Evolutionary conservation across 73 alveolate genomes (phyloP), one percentile per base, ranked within the genome.

Genomic region (Symbiodinium pilosum): DNA sequence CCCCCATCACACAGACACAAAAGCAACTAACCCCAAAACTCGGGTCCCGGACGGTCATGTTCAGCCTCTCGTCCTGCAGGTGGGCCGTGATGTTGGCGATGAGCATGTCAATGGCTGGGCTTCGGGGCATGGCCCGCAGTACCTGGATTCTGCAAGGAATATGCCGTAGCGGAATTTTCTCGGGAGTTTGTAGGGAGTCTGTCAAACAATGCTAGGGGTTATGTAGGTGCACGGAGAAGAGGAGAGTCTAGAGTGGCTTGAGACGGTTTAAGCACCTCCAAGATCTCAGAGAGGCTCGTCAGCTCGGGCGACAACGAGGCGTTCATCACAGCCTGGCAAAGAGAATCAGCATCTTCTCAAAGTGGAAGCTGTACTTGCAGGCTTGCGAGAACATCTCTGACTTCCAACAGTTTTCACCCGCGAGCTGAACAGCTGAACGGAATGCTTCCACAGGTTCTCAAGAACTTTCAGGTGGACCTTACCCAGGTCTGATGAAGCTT

Each of bases 31-130:
- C n/a, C n/a, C n/a, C n/a, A n/a, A n/a, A n/a, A n/a, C n/a, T n/a
- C n/a, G n/a, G n/a, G n/a, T n/a, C n/a, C n/a, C n/a, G n/a, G 73
- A 38, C 81, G 38, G 81, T 64, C 81, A 64, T 64, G 41, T 64
- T 64, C 81, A 28, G 24, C n/a, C n/a, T n/a, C n/a, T n/a, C n/a
- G 81, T 28, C 30, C 39, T 32, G 39, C 81, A 64, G 81, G 39
- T 64, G 81, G 18, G 81, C 81, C 81, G 81, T 64, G 38, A 64
- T 26, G 38, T 64, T 64, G 1, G 81, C 81, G 18, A 64, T n/a
- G 38, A 64, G 81, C 81, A 64, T 64, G 81, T 64, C 81, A 38
- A 64, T 64, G 34, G 81, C 81, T 4, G 81, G 81, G 34, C 38
- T 64, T n/a, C 38, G 30, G 9, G 81, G 81, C 81, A 64, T 7